Conservation (phyloP, 768 basidiomycete genomes). For the Pulveroboletus sp. region DNA sequence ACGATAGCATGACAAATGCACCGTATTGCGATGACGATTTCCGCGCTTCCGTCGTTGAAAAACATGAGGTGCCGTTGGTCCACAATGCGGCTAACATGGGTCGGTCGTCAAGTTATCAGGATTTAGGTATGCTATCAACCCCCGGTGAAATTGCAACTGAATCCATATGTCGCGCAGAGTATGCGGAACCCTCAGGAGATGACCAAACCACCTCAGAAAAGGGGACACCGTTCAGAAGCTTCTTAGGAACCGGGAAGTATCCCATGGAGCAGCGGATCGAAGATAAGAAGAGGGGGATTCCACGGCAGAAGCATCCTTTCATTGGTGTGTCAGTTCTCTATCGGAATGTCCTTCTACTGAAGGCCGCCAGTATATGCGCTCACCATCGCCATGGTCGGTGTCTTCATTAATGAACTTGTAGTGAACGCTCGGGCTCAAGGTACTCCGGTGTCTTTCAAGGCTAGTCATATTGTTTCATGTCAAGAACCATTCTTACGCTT, state of each 20-base stretch:
- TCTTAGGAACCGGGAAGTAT: conserved; percentile 50
- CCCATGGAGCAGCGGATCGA: conserved; percentile 82
- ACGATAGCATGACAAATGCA: conserved; percentile 3
- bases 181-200: conserved; percentile 50
- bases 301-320: conserved; percentile 76
- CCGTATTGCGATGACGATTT: conserved; percentile 25
- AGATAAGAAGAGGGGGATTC: conserved; percentile 82
- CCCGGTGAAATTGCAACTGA: background rate
- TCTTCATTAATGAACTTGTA: conserved; percentile 85
- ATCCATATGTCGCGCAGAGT: conserved; percentile 44
- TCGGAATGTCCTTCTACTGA: background rate
- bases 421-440: conserved; percentile 76
- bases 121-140: conserved; percentile 44
- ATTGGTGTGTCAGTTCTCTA: conserved; percentile 50
- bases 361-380: conserved; percentile 53
- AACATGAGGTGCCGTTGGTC: conserved; percentile 40
- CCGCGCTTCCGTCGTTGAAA: conserved; percentile 17
- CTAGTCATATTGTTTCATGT: conserved; percentile 24
- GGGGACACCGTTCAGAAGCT: conserved; percentile 36
- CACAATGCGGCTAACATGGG: conserved; percentile 43
- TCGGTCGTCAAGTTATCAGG: conserved; percentile 42
- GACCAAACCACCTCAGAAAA: conserved; percentile 37
- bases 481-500: conserved; percentile 6
- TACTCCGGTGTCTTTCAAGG: conserved; percentile 82
- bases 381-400: conserved; percentile 63